Evolutionary conservation across 768 basidiomycete genomes (phyloP), one percentile per base, ranked within the genome.

Genomic region (Gyrodon lividus): DNA sequence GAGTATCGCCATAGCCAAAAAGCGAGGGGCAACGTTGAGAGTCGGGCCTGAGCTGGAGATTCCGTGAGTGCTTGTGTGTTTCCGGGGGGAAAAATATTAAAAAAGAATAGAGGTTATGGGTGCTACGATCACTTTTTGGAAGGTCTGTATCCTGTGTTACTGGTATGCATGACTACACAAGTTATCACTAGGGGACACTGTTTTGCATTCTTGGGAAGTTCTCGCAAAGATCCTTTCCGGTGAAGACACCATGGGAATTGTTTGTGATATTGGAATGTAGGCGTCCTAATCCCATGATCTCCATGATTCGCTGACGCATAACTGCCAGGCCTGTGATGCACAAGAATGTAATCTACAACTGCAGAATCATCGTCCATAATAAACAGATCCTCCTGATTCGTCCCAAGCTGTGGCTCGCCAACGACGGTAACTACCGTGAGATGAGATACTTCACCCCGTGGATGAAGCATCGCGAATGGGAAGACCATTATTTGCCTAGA

Each of bases 381-480:
- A 78, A 83, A 49, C 81, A 91, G 72, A 94, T 99, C 53, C 72
- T 98, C 1, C 83, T 98, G 56, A 98, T 99, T 57, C 84, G 97
- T 20, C 97, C 97, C 0, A 99, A 98, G 75, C 95, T 99, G 95
- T 99, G 97, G 97, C 77, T 99, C 40, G 97, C 97, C 1, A 98
- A 98, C 64, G 93, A 97, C 61, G 97, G 97, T 4, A 98, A 98
- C 65, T 99, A 99, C 68, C 88, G 97, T 23, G 84, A 87, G 66
- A 73, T 88, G 61, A 74, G 89, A 13, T 91, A 92, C 67, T 99
- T 99, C 62, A 93, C 96, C 2, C 94, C 97, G 0, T 99, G 97
- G 96, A 72, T 75, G 64, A 96, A 94, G 65, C 89, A 90, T 64
- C 80, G 86, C 26, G 80, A 93, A 65, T 87, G 83, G 71, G 97